Base-by-base conservation (phyloP, 2,329 filamentous ascomycete genomes). In the Coleophoma eucalyptorum region DNA sequence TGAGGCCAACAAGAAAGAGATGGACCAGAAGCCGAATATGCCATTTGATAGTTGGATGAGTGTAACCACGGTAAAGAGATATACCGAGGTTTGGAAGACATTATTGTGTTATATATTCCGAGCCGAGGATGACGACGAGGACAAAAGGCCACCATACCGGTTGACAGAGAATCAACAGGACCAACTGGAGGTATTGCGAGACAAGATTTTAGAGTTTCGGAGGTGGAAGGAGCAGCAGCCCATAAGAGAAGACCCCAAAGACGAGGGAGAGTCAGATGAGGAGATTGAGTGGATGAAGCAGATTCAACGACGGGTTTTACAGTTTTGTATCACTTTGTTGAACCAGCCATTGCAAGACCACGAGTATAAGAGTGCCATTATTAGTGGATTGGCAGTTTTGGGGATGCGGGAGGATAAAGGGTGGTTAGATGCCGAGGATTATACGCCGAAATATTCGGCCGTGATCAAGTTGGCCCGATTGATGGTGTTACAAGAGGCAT, bases 321-420 rank as follows among this genome's bases (percentile, higher is more conserved):
- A 34, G 41, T 51, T 54, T 15, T 54, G 34, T 16, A 54, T 54
- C 19, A 6, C 16, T 19, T 51, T 54, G 46, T 54, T 51, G 33
- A 37, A 54, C 33, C 42, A 54, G 16, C 37, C 21, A 45, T 51
- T 54, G 19, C 13, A 51, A 40, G 52, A 50, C 43, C 37, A 54
- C 33, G 43, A 55, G 37, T 55, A 55, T 21, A 49, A 55, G 43
- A 56, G 54, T 26, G 33, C 47, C 10, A 50, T 54, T 26, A 56
- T 56, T 44, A 56, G 49, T 48, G 20, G 46, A 41, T 50, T 56
- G 16, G 43, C 49, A 10, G 43, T 54, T 43, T 52, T 56, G 31
- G 38, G 43, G 20, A 54, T 56, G 8, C 19, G 26, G n/a, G 49
- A 48, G 12, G 20, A 54, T 11, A n/a, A 52, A 16, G 37, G 34